Evolutionary conservation across 345 rosid genomes (phyloP), one percentile per base, ranked within the genome.

Genomic region (Eucalyptus marginata): DNA sequence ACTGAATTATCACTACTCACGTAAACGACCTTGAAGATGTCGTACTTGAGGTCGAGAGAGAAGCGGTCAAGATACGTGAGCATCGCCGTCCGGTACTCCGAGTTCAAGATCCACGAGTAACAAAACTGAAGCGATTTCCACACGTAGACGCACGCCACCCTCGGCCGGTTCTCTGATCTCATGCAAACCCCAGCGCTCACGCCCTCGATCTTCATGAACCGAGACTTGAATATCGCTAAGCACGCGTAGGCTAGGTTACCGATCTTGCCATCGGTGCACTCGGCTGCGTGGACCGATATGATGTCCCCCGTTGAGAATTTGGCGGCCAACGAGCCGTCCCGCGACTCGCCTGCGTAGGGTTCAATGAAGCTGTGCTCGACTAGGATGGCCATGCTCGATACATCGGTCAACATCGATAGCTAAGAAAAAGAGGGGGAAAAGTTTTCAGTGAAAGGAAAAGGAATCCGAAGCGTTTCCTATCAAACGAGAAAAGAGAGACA

Each of bases 301-400:
- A 92, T 68, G 91, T 95, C 96, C 17, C 95, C 96, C 0, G 90
- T 93, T 18, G 88, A 90, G 89, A 93, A 93, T 86, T 89, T 93
- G 51, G 95, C 94, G 1, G 92, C 92, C 4, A 87, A 54, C 31
- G 90, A 89, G 25, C 94, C 94, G 5, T 91, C 93, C 89, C 89
- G 92, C 18, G 96, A 93, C 87, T 93, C 93, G 10, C 96, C 95
- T 1, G 92, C 96, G 33, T 95, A 93, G 12, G 95, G 91, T 49
- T 94, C 94, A 13, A 86, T 89, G 93, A 95, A 95, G 90, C 89
- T 81, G 47, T 93, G 89, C 62, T 93, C 95, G 4, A 79, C 13
- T 87, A 95, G 49, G 40, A 92, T 62, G 5, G 95, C 95, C 95
- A 92, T 93, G 92, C 59, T 90, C 59, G 93, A 92, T 87, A 62